Evolutionary conservation across 75 land plant species (phyloP).

Genomic region (Pinus albicaulis): DNA sequence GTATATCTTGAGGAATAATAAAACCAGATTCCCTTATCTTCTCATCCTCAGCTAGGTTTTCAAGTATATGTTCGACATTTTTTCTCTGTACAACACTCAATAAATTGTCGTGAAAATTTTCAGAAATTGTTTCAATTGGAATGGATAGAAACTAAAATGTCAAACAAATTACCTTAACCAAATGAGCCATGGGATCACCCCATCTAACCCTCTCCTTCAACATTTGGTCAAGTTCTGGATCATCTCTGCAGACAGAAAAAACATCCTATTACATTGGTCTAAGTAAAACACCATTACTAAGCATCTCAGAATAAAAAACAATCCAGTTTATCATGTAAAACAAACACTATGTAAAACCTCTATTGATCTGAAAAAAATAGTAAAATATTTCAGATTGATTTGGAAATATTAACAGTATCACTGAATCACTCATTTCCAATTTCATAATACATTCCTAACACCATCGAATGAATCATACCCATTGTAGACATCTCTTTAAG

Average conservation of each 20-base stretch:
- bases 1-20: constrained; percentile 82
- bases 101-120: constrained; percentile 1
- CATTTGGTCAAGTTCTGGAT: constrained; percentile 77
- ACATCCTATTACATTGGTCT: background rate
- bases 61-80: constrained; percentile 38
- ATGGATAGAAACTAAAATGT: constrained; percentile 1
- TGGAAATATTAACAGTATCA: background rate
- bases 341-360: background rate
- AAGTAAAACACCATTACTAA: no score
- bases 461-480: background rate
- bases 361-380: background rate
- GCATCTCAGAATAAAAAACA: no score
- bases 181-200: constrained; percentile 99
- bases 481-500: background rate
- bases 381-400: background rate
- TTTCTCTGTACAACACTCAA: constrained; percentile 35
- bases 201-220: constrained; percentile 77
- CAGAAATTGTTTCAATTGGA: background rate
- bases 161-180: constrained; percentile 66
- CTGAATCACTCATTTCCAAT: background rate
- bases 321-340: no score
- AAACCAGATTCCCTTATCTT: constrained; percentile 96
- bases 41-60: constrained; percentile 66
- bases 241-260: constrained; percentile 48
- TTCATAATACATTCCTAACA: background rate